A percentile compares a stretch with the other conserved stretches of the same genome.
Conservation (phyloP, 345 rosid genomes). For the Theobroma cacao region DNA sequence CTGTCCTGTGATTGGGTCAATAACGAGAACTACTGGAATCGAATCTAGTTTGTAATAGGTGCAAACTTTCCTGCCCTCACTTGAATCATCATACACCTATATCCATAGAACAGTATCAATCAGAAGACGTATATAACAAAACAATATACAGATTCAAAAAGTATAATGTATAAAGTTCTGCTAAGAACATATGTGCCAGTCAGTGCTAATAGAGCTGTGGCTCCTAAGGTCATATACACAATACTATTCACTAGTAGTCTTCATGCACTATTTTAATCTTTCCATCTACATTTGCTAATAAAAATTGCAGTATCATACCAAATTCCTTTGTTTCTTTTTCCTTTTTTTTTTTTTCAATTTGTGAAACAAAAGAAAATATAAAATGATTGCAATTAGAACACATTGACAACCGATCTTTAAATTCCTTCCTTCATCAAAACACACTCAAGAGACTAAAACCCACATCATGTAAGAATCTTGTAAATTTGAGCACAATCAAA, state of each 20-base stretch:
- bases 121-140: background rate
- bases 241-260: background rate
- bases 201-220: background rate
- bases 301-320: background rate
- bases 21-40: slow-evolving; percentile 83
- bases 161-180: background rate
- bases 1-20: slow-evolving; percentile 97
- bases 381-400: background rate
- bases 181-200: background rate
- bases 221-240: background rate
- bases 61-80: slow-evolving; percentile 91
- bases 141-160: background rate
- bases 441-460: background rate
- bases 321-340: too few relatives aligned
- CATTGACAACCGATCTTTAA: background rate
- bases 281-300: background rate
- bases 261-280: background rate
- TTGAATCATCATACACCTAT: slow-evolving; percentile 85
- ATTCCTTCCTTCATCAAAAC: background rate
- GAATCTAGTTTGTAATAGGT: slow-evolving; percentile 83
- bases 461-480: background rate
- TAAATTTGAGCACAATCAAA: background rate
- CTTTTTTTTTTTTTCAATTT: background rate
- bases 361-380: background rate
- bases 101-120: slow-evolving; percentile 10